These are phyloP conservation scores for Rhizopogon rudus DNA, from an alignment of 768 basidiomycete genomes.

Conservation along the genomic window DNA sequence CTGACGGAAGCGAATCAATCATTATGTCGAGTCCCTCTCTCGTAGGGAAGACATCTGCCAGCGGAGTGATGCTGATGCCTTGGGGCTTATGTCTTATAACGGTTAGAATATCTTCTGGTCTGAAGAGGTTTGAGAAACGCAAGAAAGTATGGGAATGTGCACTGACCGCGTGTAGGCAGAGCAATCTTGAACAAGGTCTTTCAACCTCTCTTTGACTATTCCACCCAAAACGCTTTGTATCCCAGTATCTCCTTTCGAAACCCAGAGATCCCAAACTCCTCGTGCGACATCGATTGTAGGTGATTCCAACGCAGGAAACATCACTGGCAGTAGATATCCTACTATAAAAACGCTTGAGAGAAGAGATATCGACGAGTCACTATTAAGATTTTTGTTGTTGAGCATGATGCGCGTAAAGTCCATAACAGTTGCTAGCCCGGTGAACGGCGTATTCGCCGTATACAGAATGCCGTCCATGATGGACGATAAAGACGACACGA, in stretches of 20 bases:
- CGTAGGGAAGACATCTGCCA: slow-evolving; percentile 51
- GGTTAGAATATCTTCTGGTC: slow-evolving; percentile 43
- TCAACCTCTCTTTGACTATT: slow-evolving; percentile 39
- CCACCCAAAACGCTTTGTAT: slow-evolving; percentile 21
- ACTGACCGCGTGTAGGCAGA: slow-evolving; percentile 27
- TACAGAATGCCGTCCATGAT: slow-evolving; percentile 30
- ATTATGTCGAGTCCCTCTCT: slow-evolving; percentile 40
- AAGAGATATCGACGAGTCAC: slow-evolving; percentile 15
- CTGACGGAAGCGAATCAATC: slow-evolving; percentile 40
- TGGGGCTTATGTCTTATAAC: slow-evolving; percentile 30
- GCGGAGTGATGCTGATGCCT: slow-evolving; percentile 33
- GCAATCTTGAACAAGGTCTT: slow-evolving; percentile 35
- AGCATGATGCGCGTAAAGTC: slow-evolving; percentile 29
- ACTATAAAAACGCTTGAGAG: slow-evolving; percentile 44
- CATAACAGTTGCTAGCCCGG: slow-evolving; percentile 24
- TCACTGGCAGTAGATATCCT: slow-evolving; percentile 40
- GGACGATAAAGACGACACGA: slow-evolving; percentile 31
- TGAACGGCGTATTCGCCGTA: slow-evolving; percentile 12
- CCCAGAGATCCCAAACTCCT: slow-evolving; percentile 28
- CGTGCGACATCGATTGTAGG: slow-evolving; percentile 12
- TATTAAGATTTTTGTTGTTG: slow-evolving; percentile 2
- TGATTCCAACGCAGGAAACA: slow-evolving; percentile 19
- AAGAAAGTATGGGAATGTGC: not conserved
- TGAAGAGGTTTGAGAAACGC: slow-evolving; percentile 10
- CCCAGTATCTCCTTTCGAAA: slow-evolving; percentile 14